Evolutionary conservation across 768 basidiomycete genomes (phyloP).

Genomic region (Lactarius vividus): DNA sequence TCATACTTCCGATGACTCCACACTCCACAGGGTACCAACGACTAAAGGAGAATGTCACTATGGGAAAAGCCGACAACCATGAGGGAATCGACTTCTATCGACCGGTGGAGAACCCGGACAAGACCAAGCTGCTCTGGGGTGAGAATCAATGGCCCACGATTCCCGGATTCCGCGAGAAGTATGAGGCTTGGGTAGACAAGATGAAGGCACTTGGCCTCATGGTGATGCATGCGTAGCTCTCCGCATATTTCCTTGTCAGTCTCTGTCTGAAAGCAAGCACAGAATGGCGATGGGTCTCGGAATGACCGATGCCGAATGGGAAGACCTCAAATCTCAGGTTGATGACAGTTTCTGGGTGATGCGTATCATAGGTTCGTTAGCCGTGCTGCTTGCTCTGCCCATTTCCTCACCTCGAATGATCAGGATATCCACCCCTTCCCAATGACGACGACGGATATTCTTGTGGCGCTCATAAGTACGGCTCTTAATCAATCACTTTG

Average conservation of each 20-base stretch:
- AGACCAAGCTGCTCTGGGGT: conserved; percentile 70
- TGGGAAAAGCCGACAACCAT: conserved; percentile 79
- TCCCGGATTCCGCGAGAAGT: conserved; percentile 55
- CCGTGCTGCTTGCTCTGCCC: conserved; percentile 5
- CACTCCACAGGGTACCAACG: conserved; percentile 64
- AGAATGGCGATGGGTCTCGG: conserved; percentile 85
- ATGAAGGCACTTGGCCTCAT: conserved; percentile 81
- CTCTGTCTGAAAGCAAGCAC: conserved; percentile 4
- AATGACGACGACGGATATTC: conserved; percentile 77
- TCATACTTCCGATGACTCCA: conserved; percentile 2
- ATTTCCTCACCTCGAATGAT: not conserved
- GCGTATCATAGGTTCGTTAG: conserved; percentile 66
- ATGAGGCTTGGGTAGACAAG: conserved; percentile 75
- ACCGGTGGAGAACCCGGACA: conserved; percentile 68
- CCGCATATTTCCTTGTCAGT: not conserved
- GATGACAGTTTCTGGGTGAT: conserved; percentile 90
- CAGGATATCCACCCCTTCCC: conserved; percentile 87
- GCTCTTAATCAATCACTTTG: not conserved
- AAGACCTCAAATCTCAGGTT: conserved; percentile 61
- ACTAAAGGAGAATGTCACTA: conserved; percentile 82
- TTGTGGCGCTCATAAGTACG: conserved; percentile 86
- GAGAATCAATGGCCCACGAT: conserved; percentile 85
- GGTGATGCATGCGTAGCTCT: conserved; percentile 75
- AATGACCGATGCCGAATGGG: conserved; percentile 68
- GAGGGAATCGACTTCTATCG: conserved; percentile 83